A percentile compares a stretch with the other conserved stretches of the same genome.
These are phyloP conservation scores for Rhizodiscina lignyota DNA, from an alignment of 495 filamentous ascomycete species.

Conservation along the genomic window DNA sequence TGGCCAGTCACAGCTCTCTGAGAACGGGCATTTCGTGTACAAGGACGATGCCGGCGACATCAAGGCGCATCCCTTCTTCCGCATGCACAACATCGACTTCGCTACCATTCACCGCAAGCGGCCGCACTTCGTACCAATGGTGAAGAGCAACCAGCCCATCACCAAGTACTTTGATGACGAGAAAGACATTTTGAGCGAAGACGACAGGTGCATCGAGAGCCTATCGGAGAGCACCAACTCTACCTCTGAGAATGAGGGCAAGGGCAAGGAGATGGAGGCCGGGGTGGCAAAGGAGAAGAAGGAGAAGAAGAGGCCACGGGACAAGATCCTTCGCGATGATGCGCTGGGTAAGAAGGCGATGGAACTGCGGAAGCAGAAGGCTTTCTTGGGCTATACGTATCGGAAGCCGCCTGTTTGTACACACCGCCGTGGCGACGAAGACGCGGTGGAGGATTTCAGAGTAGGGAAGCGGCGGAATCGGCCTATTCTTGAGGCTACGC, in stretches of 20 bases:
- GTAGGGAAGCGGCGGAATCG: no score
- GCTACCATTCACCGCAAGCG: conserved; percentile 33
- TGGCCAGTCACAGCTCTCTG: neutral
- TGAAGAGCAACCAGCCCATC: conserved; percentile 49
- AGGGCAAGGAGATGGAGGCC: conserved; percentile 21
- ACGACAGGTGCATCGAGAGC: no score
- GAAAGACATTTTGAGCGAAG: conserved; percentile 32
- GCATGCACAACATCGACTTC: conserved; percentile 23
- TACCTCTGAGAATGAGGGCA: conserved; percentile 20
- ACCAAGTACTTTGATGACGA: conserved; percentile 84
- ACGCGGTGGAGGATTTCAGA: no score
- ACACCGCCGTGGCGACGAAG: no score
- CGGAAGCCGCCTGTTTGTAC: conserved; percentile 45
- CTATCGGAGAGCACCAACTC: conserved; percentile 14
- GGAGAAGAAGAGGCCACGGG: conserved; percentile 56
- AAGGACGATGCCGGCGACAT: conserved; percentile 31
- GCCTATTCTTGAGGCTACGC: no score
- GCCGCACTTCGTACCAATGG: conserved; percentile 63
- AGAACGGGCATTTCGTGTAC: conserved; percentile 64
- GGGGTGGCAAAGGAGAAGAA: conserved; percentile 21
- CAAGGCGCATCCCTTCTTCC: conserved; percentile 27
- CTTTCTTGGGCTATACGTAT: conserved; percentile 87
- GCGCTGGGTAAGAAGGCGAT: conserved; percentile 44
- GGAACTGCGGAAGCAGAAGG: conserved; percentile 60
- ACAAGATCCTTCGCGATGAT: conserved; percentile 62